These are phyloP conservation scores for Jatropha podagrica DNA, from an alignment of 441 rosid species.

Conservation along the genomic window DNA sequence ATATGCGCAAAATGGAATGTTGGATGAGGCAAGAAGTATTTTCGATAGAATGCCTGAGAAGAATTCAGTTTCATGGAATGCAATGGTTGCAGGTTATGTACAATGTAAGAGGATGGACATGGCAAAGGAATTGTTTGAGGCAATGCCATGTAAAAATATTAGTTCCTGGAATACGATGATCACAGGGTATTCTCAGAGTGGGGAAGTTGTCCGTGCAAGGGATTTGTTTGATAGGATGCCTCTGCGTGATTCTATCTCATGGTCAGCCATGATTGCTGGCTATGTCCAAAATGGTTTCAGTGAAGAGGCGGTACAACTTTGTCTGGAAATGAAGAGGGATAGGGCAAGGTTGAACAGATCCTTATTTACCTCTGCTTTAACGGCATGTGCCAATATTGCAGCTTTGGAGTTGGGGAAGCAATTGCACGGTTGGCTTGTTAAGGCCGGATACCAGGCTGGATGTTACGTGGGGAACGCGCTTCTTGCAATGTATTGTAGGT, in stretches of 20 bases:
- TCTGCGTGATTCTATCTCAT: slow-evolving; percentile 59
- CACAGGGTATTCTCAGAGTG: slow-evolving; percentile 64
- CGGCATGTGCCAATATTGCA: slow-evolving; percentile 66
- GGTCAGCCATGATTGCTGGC: slow-evolving; percentile 83
- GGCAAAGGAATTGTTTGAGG: slow-evolving; percentile 67
- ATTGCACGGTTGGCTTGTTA: slow-evolving; percentile 61
- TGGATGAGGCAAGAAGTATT: slow-evolving; percentile 55
- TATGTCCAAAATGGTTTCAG: slow-evolving; percentile 54
- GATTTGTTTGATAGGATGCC: slow-evolving; percentile 60
- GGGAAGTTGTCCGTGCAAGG: slow-evolving; percentile 49
- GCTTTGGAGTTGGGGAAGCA: slow-evolving; percentile 70
- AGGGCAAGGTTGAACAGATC: slow-evolving; percentile 64
- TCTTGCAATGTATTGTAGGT: slow-evolving; percentile 71
- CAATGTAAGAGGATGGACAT: slow-evolving; percentile 54
- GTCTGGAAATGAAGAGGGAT: slow-evolving; percentile 56
- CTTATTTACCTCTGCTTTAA: slow-evolving; percentile 54
- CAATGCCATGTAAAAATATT: slow-evolving; percentile 50
- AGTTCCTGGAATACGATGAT: slow-evolving; percentile 82
- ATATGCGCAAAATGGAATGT: slow-evolving; percentile 55
- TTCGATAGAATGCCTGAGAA: slow-evolving; percentile 66
- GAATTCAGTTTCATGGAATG: slow-evolving; percentile 70
- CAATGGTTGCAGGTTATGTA: slow-evolving; percentile 80
- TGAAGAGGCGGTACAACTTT: slow-evolving; percentile 56
- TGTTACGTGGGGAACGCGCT: slow-evolving; percentile 70
- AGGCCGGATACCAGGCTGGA: slow-evolving; percentile 60